Base-by-base conservation (phyloP, 768 basidiomycete species). In the Pleurotus citrinopileatus region DNA sequence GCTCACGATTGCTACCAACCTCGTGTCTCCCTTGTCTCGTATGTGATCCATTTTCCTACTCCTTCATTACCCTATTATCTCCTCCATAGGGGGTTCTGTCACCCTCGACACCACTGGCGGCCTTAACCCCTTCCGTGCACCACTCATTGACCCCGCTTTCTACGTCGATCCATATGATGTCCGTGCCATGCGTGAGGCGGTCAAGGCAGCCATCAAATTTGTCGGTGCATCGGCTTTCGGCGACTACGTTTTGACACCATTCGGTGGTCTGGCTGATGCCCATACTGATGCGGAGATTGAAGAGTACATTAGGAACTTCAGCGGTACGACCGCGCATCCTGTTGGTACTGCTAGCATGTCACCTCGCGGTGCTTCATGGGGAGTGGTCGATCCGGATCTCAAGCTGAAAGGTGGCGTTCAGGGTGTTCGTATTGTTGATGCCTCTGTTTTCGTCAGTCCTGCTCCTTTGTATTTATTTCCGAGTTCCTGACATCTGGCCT, bases 61-160 rank as follows among this genome's bases (percentile, higher is more conserved):
- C 80, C 0, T 38, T 65, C 15, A 77, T 80, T 63, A 70, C 81
- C 63, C 73, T 74, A 3, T 71, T 70, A 37, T 74, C 78, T 64
- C 67, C 73, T n/a, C n/a, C n/a, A n/a, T n/a, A n/a, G n/a, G n/a
- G n/a, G n/a, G n/a, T n/a, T n/a, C n/a, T n/a, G n/a, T n/a, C n/a
- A n/a, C n/a, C n/a, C n/a, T n/a, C n/a, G n/a, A n/a, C n/a, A n/a
- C n/a, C n/a, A n/a, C n/a, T n/a, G n/a, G n/a, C n/a, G n/a, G n/a
- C n/a, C n/a, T n/a, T n/a, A n/a, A n/a, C n/a, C n/a, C n/a, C n/a
- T n/a, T n/a, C n/a, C n/a, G n/a, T n/a, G n/a, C n/a, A n/a, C n/a
- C n/a, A n/a, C n/a, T n/a, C n/a, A n/a, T n/a, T n/a, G n/a, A n/a
- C n/a, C n/a, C n/a, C n/a, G n/a, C n/a, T n/a, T n/a, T n/a, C n/a